Evolutionary conservation across 768 basidiomycete species (phyloP).

Genomic region (Tricholoma matsutake): DNA sequence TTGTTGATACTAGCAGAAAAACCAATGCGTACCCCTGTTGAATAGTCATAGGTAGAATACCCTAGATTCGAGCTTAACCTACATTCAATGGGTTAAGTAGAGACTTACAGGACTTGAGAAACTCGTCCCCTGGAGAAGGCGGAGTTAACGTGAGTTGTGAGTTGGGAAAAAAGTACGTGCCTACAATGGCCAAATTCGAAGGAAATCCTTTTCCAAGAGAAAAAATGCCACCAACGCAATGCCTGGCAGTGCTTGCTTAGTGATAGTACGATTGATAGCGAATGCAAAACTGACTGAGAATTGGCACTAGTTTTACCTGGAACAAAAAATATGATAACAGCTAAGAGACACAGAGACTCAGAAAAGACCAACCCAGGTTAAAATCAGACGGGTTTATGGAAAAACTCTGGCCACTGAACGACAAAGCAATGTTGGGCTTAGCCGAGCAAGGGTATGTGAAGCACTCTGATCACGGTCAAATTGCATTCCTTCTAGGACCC

Average conservation of each 20-base stretch:
- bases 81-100: not conserved
- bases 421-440: not conserved
- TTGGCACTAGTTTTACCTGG: slow-evolving; percentile 19
- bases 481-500: not conserved
- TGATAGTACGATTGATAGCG: not conserved
- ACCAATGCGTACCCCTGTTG: slow-evolving; percentile 50
- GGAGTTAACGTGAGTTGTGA: not conserved
- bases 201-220: slow-evolving; percentile 45
- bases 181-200: slow-evolving; percentile 55
- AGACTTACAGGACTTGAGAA: slow-evolving; percentile 63
- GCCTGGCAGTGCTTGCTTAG: slow-evolving; percentile 24
- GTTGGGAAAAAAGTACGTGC: slow-evolving; percentile 22
- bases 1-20: slow-evolving; percentile 57
- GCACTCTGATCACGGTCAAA: slow-evolving; percentile 32
- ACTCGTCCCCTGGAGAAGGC: slow-evolving; percentile 45
- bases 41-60: slow-evolving; percentile 62
- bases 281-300: slow-evolving; percentile 21
- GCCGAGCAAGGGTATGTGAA: slow-evolving; percentile 54
- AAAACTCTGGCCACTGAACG: not conserved
- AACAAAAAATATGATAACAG: not conserved
- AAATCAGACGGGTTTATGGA: not conserved
- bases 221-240: slow-evolving; percentile 57
- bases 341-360: not conserved
- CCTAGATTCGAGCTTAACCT: slow-evolving; percentile 23
- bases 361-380: not conserved